Conservation (phyloP, 768 basidiomycete genomes). For the Dioszegia hungarica region DNA sequence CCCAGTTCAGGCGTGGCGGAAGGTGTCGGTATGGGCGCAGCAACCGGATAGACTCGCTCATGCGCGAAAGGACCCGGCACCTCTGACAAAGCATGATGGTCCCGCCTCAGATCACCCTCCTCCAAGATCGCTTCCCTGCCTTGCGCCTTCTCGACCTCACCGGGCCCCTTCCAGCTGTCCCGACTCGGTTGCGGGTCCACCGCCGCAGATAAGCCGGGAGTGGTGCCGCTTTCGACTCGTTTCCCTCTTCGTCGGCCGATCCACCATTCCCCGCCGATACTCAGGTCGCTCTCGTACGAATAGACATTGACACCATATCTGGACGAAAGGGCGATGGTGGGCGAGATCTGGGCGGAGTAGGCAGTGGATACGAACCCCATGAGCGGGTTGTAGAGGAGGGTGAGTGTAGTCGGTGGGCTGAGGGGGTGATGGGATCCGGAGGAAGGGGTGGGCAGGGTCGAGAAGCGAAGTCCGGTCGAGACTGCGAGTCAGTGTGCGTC, state of each 20-base stretch:
- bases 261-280: conserved; percentile 96
- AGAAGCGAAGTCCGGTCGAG: conserved; percentile 89
- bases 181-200: background rate
- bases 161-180: background rate
- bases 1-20: too few species aligned
- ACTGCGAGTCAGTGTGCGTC: conserved; percentile 54
- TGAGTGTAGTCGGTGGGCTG: conserved; percentile 85
- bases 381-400: conserved; percentile 92
- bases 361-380: conserved; percentile 88
- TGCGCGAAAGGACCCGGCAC: background rate
- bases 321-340: conserved; percentile 77
- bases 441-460: conserved; percentile 75
- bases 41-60: background rate
- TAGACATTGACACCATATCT: conserved; percentile 93
- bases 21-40: background rate
- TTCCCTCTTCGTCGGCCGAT: conserved; percentile 57
- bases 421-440: conserved; percentile 73
- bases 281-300: conserved; percentile 94
- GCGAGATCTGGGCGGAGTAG: conserved; percentile 80
- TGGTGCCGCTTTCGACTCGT: conserved; percentile 11
- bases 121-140: conserved; percentile 4
- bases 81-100: background rate
- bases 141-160: background rate
- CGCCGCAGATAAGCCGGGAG: background rate
- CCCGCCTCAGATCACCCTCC: conserved; percentile 5